Evolutionary conservation across 2,329 filamentous ascomycete species (phyloP).

Genomic region (Blastomyces gilchristii): DNA sequence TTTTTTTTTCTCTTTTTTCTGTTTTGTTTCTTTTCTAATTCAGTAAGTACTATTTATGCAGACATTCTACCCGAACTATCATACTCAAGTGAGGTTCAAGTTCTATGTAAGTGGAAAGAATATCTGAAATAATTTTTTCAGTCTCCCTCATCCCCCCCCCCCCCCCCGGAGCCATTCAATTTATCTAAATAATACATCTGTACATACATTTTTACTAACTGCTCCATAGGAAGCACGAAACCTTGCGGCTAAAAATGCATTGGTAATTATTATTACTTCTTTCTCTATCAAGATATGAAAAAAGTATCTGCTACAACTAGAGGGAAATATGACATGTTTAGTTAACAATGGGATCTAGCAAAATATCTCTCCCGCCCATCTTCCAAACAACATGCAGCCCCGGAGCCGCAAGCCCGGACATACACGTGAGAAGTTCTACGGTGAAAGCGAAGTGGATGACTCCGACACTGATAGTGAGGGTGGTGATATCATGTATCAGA

Average conservation of each 20-base stretch:
- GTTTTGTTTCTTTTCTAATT: not conserved
- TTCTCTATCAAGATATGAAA: not conserved
- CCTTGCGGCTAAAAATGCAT: not conserved
- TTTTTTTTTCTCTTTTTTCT: too few relatives aligned
- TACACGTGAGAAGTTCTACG: not conserved
- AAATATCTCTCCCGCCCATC: not conserved
- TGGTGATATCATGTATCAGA: not conserved
- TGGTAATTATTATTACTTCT: not conserved
- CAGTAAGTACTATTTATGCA: not conserved
- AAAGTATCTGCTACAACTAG: too few relatives aligned
- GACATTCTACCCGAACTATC: constrained; percentile 2
- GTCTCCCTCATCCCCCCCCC: not conserved
- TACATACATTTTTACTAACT: not conserved
- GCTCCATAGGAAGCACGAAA: constrained; percentile 1
- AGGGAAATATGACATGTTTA: too few relatives aligned
- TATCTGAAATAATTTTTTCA: not conserved
- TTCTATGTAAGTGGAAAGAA: constrained; percentile 4
- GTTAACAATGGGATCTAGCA: not conserved
- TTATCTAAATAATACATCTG: not conserved
- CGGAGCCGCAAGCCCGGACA: not conserved
- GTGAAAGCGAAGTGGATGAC: not conserved
- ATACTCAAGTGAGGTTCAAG: constrained; percentile 1
- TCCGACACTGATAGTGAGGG: not conserved
- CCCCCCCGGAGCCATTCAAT: too few relatives aligned
- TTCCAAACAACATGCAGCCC: not conserved